A percentile compares a stretch with the other conserved stretches of the same genome.
Evolutionary conservation across 1,139 yeast species (phyloP).

Genomic region (Blastobotrys ciferrii): DNA sequence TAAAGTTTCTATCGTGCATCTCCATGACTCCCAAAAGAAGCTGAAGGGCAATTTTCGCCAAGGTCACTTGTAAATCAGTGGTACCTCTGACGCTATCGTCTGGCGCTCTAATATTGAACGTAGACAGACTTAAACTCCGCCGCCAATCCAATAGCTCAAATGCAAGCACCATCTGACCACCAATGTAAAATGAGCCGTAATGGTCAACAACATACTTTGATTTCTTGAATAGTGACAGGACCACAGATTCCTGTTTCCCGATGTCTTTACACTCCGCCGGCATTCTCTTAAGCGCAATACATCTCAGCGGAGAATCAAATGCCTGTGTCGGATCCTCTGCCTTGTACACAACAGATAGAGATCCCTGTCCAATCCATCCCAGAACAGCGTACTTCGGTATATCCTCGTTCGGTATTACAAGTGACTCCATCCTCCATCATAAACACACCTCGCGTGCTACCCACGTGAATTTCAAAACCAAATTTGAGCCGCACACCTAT

Average conservation of each 20-base stretch:
- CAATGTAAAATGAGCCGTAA: slow-evolving; percentile 20
- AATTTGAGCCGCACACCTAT: not conserved
- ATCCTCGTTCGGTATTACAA: slow-evolving; percentile 10
- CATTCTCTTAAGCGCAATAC: slow-evolving; percentile 25
- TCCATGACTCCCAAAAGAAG: slow-evolving; percentile 26
- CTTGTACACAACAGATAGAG: slow-evolving; percentile 20
- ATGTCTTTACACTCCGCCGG: slow-evolving; percentile 16
- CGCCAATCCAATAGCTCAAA: slow-evolving; percentile 23
- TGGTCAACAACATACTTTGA: slow-evolving; percentile 17
- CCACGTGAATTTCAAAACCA: no score
- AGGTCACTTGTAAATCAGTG: slow-evolving; percentile 5
- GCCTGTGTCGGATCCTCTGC: slow-evolving; percentile 21
- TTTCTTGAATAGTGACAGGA: slow-evolving; percentile 14
- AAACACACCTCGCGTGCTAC: no score
- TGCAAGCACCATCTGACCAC: slow-evolving; percentile 21
- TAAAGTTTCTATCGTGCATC: slow-evolving; percentile 51
- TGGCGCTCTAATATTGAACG: not conserved
- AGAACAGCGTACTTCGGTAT: slow-evolving; percentile 15
- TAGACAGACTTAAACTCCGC: slow-evolving; percentile 16
- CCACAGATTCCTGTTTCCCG: slow-evolving; percentile 23
- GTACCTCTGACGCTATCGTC: slow-evolving; percentile 5
- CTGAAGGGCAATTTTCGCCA: slow-evolving; percentile 29
- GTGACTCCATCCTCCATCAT: not conserved
- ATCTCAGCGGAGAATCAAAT: slow-evolving; percentile 18
- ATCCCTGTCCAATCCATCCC: slow-evolving; percentile 21